These are phyloP conservation scores for Centaurea solstitialis DNA, from an alignment of 129 eudicot species.

Conservation along the genomic window DNA sequence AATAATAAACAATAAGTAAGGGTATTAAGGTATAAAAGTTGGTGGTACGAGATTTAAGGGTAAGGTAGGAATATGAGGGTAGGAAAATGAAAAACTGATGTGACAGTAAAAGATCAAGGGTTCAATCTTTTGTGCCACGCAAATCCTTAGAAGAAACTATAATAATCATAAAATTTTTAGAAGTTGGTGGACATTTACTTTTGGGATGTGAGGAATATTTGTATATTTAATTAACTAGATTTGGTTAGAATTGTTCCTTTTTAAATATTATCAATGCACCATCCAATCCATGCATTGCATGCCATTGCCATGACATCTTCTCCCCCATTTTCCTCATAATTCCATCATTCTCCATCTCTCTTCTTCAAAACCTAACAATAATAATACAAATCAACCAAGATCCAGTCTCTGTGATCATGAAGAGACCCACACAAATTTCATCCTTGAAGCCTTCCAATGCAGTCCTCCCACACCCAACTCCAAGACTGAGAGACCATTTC, in stretches of 20 bases:
- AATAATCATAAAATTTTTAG: too few species aligned
- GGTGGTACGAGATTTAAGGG: too few species aligned
- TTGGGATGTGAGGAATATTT: too few species aligned
- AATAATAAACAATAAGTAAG: too few species aligned
- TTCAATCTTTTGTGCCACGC: too few species aligned
- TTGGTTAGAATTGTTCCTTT: neutral
- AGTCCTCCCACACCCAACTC: conserved; percentile 55
- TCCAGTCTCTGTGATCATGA: conserved; percentile 25
- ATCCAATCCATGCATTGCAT: conserved; percentile 15
- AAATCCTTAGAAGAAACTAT: too few species aligned
- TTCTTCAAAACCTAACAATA: neutral
- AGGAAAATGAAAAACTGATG: too few species aligned
- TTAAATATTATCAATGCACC: conserved; percentile 1
- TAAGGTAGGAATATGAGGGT: too few species aligned
- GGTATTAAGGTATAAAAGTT: too few species aligned
- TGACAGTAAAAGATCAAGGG: too few species aligned
- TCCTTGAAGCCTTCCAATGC: conserved; percentile 43
- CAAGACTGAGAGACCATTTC: conserved; percentile 40
- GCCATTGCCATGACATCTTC: neutral
- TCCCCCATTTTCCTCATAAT: conserved; percentile 19
- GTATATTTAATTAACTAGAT: neutral
- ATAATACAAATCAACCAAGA: conserved; percentile 15
- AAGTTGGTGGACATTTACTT: too few species aligned
- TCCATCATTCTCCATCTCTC: conserved; percentile 4
- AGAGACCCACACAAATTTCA: conserved; percentile 30